These are phyloP conservation scores for Silene latifolia DNA, from an alignment of 148 eudicot genomes.

Conservation along the genomic window DNA sequence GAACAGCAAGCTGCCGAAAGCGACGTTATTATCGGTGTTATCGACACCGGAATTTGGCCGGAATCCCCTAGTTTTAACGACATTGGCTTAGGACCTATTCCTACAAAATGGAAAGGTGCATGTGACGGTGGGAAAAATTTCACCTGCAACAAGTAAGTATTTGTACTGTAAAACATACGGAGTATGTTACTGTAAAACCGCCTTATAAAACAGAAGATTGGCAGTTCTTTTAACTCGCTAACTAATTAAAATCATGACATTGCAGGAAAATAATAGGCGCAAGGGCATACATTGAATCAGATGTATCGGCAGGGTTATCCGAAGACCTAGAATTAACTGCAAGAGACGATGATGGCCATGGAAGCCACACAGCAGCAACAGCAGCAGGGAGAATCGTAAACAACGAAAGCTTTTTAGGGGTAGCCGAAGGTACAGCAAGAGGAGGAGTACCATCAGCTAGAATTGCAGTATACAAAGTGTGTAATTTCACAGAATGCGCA, in stretches of 20 bases:
- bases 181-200: too few species aligned
- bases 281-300: slow-evolving; percentile 4
- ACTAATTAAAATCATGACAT: not conserved
- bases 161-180: too few species aligned
- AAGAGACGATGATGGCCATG: slow-evolving; percentile 44
- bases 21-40: slow-evolving; percentile 38
- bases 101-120: slow-evolving; percentile 57
- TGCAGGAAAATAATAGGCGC: slow-evolving; percentile 63
- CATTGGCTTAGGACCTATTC: slow-evolving; percentile 43
- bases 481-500: slow-evolving; percentile 14
- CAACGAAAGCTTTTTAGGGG: slow-evolving; percentile 32
- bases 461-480: slow-evolving; percentile 49
- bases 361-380: slow-evolving; percentile 55
- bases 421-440: slow-evolving; percentile 43
- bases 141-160: slow-evolving; percentile 62
- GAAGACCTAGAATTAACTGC: slow-evolving; percentile 15
- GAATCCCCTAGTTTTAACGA: slow-evolving; percentile 46
- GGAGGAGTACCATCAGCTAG: slow-evolving; percentile 57
- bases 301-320: not conserved
- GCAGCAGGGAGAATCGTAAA: slow-evolving; percentile 44
- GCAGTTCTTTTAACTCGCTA: too few species aligned
- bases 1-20: slow-evolving; percentile 26
- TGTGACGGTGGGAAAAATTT: slow-evolving; percentile 36
- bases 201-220: too few species aligned
- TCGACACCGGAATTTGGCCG: slow-evolving; percentile 61